Evolutionary conservation across 1,284 basidiomycete genomes (phyloP), one percentile per base, ranked within the genome.

Genomic region (Moniliella sp.): DNA sequence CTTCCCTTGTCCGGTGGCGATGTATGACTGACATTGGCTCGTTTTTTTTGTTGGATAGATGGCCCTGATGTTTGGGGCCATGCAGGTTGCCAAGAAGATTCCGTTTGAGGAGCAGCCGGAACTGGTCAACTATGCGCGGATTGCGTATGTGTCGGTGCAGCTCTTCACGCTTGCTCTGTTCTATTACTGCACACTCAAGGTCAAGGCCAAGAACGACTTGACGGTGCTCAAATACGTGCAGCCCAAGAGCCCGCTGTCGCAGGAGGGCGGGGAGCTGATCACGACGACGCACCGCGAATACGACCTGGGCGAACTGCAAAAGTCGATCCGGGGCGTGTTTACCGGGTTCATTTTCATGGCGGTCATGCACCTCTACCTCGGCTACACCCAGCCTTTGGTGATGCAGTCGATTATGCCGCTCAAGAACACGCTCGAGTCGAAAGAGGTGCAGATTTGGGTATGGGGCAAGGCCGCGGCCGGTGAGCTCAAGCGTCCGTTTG

Each of bases 401-500:
- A 54, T 57, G 32, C 54, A 57, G 38, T 51, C 50, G 26, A 52
- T 57, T 25, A 37, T 57, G 15, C 54, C 54, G 1, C 16, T 57
- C 21, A 57, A 57, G 49, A 57, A 57, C 34, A 50, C 52, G 2
- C 27, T 57, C 23, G 54, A 57, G 34, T 45, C 42, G 39, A 57
- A 57, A 43, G 49, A 53, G 43, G 54, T 52, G 28, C 46, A 50
- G 43, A 38, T 57, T 39, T 57, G 52, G 52, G 30, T 57, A 31
- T 57, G 50, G 50, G 45, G 46, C 12, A 36, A 51, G 34, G 48
- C 50, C 5, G 74, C 83, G 1, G 75, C 75, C 23, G 86, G 82
- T 23, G 81, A 86, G 48, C 69, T 91, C 42, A 75, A 83, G 66
- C 69, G 86, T 45, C 86, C 86, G 1, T 93, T 88, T 72, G 82